Base-by-base conservation (phyloP, 1,284 basidiomycete species). In the Sporisorium graminicola region DNA sequence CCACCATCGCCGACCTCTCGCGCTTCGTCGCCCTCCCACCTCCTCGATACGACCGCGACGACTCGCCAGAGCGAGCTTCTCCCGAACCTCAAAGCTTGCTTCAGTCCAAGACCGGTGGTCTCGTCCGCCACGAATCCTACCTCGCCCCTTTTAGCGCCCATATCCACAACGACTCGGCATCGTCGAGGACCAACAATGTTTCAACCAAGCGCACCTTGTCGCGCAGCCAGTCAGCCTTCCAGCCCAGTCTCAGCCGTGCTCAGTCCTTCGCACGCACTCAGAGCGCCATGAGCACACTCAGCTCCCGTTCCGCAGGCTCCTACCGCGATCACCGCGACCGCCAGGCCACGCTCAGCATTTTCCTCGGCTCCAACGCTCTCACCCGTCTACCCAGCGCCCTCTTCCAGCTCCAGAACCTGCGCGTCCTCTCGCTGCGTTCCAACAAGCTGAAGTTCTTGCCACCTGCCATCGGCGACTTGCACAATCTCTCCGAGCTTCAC, bases 361-460 rank as follows among this genome's bases (percentile, higher is more conserved):
- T 75, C 35, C 61, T 75, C 24, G 67, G 59, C 35, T 67, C 73
- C 70, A 85, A 85, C 52, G 46, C 52, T 18, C 73, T 85, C 43
- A 81, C 74, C 16, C 58, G 58, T 7, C 69, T 85, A 16, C 82
- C 83, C 12, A 82, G 79, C 56, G 83, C 82, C 0, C 75, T 85
- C 40, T 85, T 85, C 59, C 75, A 81, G 43, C 71, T 85, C 16
- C 64, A 70, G 27, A 83, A 83, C 47, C 77, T 85, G 12, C 71
- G 77, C 43, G 82, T 83, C 43, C 72, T 85, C n/a, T 81, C 81
- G 13, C 57, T 85, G n/a, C 78, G 83, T 16, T 74, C 78, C 46
- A 85, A 85, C 71, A 76, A 75, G 26, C 75, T 85, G 42, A 76
- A 65, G 52, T 58, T 61, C 42, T 76, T 85, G 6, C 83, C 83